phyloP scores from a whole-genome alignment of 192 early-diverging fungal genomes.

The Rhizophagus prolifer region DNA sequence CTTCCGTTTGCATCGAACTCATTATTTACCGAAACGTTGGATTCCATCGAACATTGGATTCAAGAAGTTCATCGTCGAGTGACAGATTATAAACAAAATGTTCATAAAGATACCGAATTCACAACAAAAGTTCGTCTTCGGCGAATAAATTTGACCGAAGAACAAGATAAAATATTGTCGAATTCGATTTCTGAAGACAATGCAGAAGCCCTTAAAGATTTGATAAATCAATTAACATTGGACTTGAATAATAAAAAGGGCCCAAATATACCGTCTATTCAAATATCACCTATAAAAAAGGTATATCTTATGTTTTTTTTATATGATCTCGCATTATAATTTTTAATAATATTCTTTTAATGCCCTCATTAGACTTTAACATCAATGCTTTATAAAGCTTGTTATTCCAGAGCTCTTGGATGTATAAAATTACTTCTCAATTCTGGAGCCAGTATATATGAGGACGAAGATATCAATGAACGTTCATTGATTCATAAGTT shows the following conservation, averaged over 20 bases:
- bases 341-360: slow-evolving; percentile 19
- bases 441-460: slow-evolving; percentile 33
- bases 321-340: neutral
- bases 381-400: slow-evolving; percentile 43
- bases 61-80: neutral
- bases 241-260: neutral
- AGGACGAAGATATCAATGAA: slow-evolving; percentile 56
- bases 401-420: slow-evolving; percentile 35
- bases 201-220: neutral
- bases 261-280: neutral
- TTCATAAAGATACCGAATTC: neutral
- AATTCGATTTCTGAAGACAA: neutral
- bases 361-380: slow-evolving; percentile 24
- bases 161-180: neutral
- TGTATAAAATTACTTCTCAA: slow-evolving; percentile 43
- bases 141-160: neutral
- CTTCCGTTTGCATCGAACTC: neutral
- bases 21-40: neutral
- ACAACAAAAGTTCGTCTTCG: neutral
- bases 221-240: neutral
- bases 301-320: neutral
- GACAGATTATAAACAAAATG: neutral
- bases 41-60: slow-evolving; percentile 1
- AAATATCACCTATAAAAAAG: neutral
- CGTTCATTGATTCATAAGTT: slow-evolving; percentile 60